Conservation (phyloP, 257 asterid species). For the Nemophila menziesii region DNA sequence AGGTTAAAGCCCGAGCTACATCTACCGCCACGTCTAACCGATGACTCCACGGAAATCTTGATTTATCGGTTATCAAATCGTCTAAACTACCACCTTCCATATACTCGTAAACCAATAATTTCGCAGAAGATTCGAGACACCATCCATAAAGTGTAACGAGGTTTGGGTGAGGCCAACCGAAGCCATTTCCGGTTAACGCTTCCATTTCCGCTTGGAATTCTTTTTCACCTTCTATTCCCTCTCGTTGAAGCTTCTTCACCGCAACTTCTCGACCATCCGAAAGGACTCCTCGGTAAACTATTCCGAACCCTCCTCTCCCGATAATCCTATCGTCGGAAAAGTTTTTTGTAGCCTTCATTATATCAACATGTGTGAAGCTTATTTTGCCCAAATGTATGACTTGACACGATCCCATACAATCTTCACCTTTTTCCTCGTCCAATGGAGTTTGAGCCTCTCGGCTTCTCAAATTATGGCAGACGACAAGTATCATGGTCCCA, state of each 20-base stretch:
- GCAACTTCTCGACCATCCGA: constrained; percentile 85
- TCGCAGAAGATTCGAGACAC: constrained; percentile 77
- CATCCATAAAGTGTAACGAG: constrained; percentile 79
- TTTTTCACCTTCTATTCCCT: constrained; percentile 78
- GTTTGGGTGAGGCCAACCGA: constrained; percentile 96
- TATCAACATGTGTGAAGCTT: constrained; percentile 74
- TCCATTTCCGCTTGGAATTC: constrained; percentile 94
- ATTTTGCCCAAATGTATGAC: constrained; percentile 71
- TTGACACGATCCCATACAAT: constrained; percentile 29
- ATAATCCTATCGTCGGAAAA: constrained; percentile 68
- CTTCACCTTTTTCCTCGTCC: constrained; percentile 36
- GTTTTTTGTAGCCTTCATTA: constrained; percentile 60
- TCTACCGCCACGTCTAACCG: constrained; percentile 64
- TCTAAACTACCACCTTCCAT: constrained; percentile 89
- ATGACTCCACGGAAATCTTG: constrained; percentile 38
- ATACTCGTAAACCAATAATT: constrained; percentile 73
- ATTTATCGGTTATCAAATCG: constrained; percentile 33
- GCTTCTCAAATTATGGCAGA: constrained; percentile 38
- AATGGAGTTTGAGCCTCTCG: constrained; percentile 33
- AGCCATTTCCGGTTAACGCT: constrained; percentile 54
- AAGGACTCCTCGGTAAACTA: constrained; percentile 67
- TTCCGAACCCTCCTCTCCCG: constrained; percentile 84
- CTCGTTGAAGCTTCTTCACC: constrained; percentile 64
- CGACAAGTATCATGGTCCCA: constrained; percentile 46
- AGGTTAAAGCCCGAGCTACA: constrained; percentile 67